Evolutionary conservation across 2,329 filamentous ascomycete species (phyloP).

Genomic region (Talaromyces sp.): DNA sequence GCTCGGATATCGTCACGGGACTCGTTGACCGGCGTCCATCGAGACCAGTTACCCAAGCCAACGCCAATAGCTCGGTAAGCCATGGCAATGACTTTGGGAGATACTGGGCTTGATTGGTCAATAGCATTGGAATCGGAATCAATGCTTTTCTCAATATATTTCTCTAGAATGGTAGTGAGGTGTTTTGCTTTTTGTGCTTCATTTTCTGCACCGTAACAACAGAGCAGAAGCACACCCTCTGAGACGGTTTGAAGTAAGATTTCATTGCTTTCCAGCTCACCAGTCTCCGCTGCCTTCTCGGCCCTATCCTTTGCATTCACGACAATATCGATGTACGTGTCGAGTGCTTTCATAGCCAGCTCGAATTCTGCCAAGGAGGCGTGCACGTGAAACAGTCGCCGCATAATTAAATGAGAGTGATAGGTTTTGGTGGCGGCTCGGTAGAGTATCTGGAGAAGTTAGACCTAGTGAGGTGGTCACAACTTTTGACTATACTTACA

Average conservation of each 20-base stretch:
- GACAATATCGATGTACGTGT: constrained; percentile 86
- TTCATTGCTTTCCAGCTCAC: constrained; percentile 73
- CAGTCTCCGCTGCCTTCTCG: constrained; percentile 58
- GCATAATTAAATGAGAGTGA: constrained; percentile 83
- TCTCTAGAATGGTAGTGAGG: constrained; percentile 65
- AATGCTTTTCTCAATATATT: constrained; percentile 62
- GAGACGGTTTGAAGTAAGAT: constrained; percentile 71
- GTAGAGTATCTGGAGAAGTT: constrained; percentile 64
- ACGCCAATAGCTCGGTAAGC: constrained; percentile 82
- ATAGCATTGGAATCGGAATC: constrained; percentile 19
- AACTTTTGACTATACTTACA: constrained; percentile 28
- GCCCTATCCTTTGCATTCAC: constrained; percentile 77
- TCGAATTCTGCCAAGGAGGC: constrained; percentile 86
- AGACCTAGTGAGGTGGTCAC: neutral
- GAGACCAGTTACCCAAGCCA: constrained; percentile 80
- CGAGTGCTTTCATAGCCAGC: constrained; percentile 80
- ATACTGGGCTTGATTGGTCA: constrained; percentile 35
- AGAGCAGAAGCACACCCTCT: constrained; percentile 73
- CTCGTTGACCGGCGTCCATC: constrained; percentile 69
- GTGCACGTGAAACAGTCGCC: constrained; percentile 83
- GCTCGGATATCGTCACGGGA: constrained; percentile 66
- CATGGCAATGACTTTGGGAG: constrained; percentile 57
- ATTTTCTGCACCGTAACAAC: constrained; percentile 68
- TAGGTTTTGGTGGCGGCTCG: constrained; percentile 88
- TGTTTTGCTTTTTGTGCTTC: constrained; percentile 74